A percentile compares a stretch with the other conserved stretches of the same genome.
Conservation (phyloP, 129 eudicot species). For the Cynara cardunculus region DNA sequence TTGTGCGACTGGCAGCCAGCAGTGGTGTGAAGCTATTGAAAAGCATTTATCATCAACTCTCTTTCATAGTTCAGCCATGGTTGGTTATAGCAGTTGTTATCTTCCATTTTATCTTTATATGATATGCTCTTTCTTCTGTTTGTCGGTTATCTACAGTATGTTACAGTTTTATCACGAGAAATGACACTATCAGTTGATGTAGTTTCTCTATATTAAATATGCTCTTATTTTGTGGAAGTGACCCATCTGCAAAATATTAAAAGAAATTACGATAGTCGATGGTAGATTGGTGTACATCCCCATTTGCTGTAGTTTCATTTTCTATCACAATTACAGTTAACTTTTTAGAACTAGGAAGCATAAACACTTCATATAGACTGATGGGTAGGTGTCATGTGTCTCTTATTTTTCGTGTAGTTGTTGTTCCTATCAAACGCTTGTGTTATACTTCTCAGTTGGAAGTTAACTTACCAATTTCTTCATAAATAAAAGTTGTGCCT, state of each 20-base stretch:
- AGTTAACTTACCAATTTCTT: too few relatives aligned
- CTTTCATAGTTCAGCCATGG: conserved; percentile 76
- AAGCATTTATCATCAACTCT: conserved; percentile 57
- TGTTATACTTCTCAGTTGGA: too few relatives aligned
- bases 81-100: conserved; percentile 30
- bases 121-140: neutral
- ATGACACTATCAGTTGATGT: neutral
- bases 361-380: too few relatives aligned
- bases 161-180: neutral
- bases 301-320: neutral
- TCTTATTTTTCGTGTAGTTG: too few relatives aligned
- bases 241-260: too few relatives aligned
- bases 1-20: conserved; percentile 46
- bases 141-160: neutral
- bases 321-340: neutral
- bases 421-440: too few relatives aligned
- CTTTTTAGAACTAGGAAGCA: too few relatives aligned
- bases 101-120: neutral
- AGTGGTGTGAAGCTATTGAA: conserved; percentile 76
- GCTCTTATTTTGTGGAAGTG: neutral
- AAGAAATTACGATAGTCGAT: neutral
- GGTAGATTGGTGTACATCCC: neutral
- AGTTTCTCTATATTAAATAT: neutral
- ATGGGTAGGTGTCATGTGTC: too few relatives aligned
- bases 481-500: too few relatives aligned